Conservation (phyloP, 768 basidiomycete species). For the Rhodotorula graminis region DNA sequence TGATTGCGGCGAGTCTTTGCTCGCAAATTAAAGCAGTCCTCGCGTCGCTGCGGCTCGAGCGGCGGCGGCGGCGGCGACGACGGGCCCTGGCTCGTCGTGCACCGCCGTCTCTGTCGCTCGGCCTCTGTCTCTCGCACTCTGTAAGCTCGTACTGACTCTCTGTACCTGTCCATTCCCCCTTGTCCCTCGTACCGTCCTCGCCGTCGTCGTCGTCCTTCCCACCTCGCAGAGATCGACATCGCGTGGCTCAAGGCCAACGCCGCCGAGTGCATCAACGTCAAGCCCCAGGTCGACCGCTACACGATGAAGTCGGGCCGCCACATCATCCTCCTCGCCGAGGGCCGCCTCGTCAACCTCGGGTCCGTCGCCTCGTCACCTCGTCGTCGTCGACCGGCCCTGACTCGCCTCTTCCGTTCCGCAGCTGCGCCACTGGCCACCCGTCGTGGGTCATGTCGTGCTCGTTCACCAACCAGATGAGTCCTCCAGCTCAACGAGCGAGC, state of each 20-base stretch:
- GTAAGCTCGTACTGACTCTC: too few species aligned
- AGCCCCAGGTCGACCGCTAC: constrained; percentile 98
- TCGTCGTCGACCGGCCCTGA: neutral
- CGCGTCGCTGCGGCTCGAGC: too few species aligned
- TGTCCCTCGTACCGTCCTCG: too few species aligned
- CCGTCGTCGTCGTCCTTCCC: constrained; percentile 35
- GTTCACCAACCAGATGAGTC: constrained; percentile 75
- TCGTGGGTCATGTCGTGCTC: constrained; percentile 99
- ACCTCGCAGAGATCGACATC: constrained; percentile 67
- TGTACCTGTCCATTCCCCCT: too few species aligned
- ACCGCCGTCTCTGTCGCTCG: too few species aligned
- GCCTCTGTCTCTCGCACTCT: too few species aligned
- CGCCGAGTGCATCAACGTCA: constrained; percentile 75
- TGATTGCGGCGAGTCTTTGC: too few species aligned
- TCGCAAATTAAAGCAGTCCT: too few species aligned
- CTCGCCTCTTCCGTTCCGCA: constrained; percentile 41
- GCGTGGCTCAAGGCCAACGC: constrained; percentile 97
- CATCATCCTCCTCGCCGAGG: constrained; percentile 94
- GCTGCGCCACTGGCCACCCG: constrained; percentile 95
- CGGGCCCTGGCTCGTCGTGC: too few species aligned
- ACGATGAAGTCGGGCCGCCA: constrained; percentile 89
- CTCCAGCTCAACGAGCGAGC: too few species aligned
- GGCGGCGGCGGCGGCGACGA: too few species aligned
- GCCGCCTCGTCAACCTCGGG: constrained; percentile 98
- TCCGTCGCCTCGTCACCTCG: constrained; percentile 48